Base-by-base conservation (phyloP, 768 basidiomycete genomes). In the Termitomyces sp. region DNA sequence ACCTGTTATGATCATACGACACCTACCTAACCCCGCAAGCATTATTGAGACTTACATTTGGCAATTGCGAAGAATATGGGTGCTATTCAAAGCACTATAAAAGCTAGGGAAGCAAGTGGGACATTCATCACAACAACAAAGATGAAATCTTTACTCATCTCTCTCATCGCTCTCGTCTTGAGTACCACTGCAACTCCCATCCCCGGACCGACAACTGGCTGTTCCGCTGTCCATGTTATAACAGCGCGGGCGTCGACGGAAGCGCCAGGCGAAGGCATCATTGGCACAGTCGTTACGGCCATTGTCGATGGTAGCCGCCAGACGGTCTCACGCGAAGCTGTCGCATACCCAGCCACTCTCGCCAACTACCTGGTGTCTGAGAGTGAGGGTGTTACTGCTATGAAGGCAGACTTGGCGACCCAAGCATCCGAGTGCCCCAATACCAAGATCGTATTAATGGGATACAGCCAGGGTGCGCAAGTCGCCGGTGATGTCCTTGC, bases 221-320 rank as follows among this genome's bases (percentile, higher is more conserved):
- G 62, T 40, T 59, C 62, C n/a, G 55, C 55, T 19, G 60, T 63
- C 5, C 62, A 63, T 21, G 50, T 63, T 21, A 63, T 63, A 45
- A 61, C 62, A 23, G 62, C 62, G 1, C 62, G 62, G 15, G 62
- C 60, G 5, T 62, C 62, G 12, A 55, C 53, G n/a, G 62, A 62
- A 49, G 23, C 60, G 15, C 62, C 62, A 26, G 62, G 62, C 37
- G 62, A 62, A 47, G 62, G 62, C 9, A 57, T 61, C 14, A 63
- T 63, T 26, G 60, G 60, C 37, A 28, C 60, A 19, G 58, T 63
- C 21, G 60, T 62, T 53, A 53, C 51, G 15, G 33, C 37, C 19
- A 47, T 61, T 15, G 56, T 58, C 44, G 40, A 53, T n/a, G 47
- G 53, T 3, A 61, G 60, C 40, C 14, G 28, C 6, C 58, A 59